These are phyloP conservation scores for Aspergillus luchuensis DNA, from an alignment of 2,329 filamentous ascomycete species.

Conservation along the genomic window DNA sequence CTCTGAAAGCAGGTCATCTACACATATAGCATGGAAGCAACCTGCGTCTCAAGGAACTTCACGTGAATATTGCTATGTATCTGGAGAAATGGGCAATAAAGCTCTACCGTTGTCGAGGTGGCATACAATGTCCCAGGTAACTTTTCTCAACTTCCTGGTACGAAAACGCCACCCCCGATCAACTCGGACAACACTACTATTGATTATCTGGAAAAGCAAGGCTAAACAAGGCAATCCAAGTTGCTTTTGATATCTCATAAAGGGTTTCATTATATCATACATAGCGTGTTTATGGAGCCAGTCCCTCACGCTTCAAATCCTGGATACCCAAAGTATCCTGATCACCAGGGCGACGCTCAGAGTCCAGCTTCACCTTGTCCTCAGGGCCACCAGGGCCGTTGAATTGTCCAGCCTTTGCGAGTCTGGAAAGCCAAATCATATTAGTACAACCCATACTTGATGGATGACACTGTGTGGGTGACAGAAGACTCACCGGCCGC, in stretches of 20 bases:
- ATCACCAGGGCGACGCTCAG: slow-evolving; percentile 31
- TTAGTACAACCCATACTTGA: neutral
- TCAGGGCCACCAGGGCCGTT: slow-evolving; percentile 40
- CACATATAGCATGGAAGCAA: neutral
- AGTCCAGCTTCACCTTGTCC: slow-evolving; percentile 34
- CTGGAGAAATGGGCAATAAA: no score
- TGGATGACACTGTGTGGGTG: slow-evolving; percentile 4
- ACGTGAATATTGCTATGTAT: no score
- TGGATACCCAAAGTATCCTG: slow-evolving; percentile 30
- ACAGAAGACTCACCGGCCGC: slow-evolving; percentile 35
- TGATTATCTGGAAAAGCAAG: neutral
- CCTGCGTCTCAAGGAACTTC: no score
- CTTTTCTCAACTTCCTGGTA: neutral
- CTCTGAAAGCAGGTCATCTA: neutral
- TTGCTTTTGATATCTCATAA: neutral
- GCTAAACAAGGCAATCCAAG: neutral
- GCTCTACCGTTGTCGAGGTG: neutral
- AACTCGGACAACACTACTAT: neutral
- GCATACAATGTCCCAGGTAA: neutral
- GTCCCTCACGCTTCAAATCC: slow-evolving; percentile 25
- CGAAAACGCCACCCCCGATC: neutral
- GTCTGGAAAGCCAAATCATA: slow-evolving; percentile 20
- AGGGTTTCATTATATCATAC: slow-evolving; percentile 8
- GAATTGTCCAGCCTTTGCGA: slow-evolving; percentile 40
- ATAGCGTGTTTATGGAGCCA: slow-evolving; percentile 16